Conservation (phyloP, 1,139 yeast species). For the Taiozyma sp. region DNA sequence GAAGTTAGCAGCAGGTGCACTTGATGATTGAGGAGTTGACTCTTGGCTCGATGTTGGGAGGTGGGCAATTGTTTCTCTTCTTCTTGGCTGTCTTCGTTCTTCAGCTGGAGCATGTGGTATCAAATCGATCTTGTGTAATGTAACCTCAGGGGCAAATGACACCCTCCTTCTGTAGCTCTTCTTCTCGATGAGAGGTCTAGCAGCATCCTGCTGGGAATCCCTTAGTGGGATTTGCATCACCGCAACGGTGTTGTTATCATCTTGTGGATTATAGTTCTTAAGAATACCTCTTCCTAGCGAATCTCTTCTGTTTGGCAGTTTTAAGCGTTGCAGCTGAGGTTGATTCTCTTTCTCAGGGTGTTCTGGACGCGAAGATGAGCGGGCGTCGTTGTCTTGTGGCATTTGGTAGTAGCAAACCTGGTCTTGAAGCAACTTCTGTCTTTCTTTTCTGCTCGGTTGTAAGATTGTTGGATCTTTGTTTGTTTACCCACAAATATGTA, state of each 20-base stretch:
- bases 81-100: slow-evolving; percentile 24
- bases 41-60: slow-evolving; percentile 16
- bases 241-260: slow-evolving; percentile 28
- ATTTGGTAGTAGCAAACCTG: neutral
- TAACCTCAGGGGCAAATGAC: slow-evolving; percentile 75
- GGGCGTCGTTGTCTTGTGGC: neutral
- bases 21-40: neutral
- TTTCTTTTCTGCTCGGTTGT: neutral
- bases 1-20: slow-evolving; percentile 1
- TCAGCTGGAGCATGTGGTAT: slow-evolving; percentile 30
- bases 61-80: slow-evolving; percentile 35
- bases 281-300: slow-evolving; percentile 33
- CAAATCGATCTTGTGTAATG: slow-evolving; percentile 59
- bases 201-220: slow-evolving; percentile 9
- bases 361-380: neutral
- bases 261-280: slow-evolving; percentile 22
- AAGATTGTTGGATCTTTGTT: neutral
- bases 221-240: slow-evolving; percentile 22
- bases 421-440: neutral
- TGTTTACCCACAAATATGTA: slow-evolving; percentile 2
- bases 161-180: slow-evolving; percentile 43
- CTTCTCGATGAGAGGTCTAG: slow-evolving; percentile 9
- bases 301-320: slow-evolving; percentile 27
- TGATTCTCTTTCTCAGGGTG: slow-evolving; percentile 11
- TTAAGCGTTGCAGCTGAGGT: neutral